Conservation (phyloP, 2,329 filamentous ascomycete species). For the Penicillium brasilianum region DNA sequence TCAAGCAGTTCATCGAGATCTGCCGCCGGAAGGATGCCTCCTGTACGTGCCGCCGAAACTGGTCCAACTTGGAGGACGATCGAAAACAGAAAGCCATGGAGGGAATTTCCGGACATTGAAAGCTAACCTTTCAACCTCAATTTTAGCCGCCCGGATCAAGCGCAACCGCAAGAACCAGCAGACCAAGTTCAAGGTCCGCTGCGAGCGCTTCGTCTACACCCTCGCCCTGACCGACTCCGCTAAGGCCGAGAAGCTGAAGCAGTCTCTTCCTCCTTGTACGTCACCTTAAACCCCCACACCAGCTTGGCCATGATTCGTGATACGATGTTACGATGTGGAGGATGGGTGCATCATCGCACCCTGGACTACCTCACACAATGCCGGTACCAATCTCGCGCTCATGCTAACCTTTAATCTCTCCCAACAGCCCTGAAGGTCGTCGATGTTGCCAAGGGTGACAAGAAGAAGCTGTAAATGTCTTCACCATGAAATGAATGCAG, state of each 20-base stretch:
- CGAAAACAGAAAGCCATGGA: constrained; percentile 7
- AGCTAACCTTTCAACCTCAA: constrained; percentile 24
- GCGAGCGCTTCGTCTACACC: constrained; percentile 95
- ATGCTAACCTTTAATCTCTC: constrained; percentile 29
- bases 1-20: constrained; percentile 99
- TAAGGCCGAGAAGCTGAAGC: constrained; percentile 99
- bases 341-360: background rate
- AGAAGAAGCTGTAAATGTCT: constrained; percentile 52
- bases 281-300: constrained; percentile 29
- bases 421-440: constrained; percentile 50
- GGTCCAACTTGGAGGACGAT: constrained; percentile 2
- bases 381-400: background rate
- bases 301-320: background rate
- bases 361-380: background rate
- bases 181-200: constrained; percentile 99
- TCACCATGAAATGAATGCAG: constrained; percentile 35
- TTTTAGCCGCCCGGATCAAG: constrained; percentile 87
- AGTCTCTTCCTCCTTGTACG: constrained; percentile 96
- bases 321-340: background rate
- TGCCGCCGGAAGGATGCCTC: constrained; percentile 99
- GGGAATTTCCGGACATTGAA: constrained; percentile 15
- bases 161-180: constrained; percentile 87
- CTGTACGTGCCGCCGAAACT: constrained; percentile 69
- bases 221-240: constrained; percentile 97
- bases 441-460: constrained; percentile 52